A percentile compares a stretch with the other conserved stretches of the same genome.
Conservation (phyloP, 768 basidiomycete species). For the Mycena floridula region DNA sequence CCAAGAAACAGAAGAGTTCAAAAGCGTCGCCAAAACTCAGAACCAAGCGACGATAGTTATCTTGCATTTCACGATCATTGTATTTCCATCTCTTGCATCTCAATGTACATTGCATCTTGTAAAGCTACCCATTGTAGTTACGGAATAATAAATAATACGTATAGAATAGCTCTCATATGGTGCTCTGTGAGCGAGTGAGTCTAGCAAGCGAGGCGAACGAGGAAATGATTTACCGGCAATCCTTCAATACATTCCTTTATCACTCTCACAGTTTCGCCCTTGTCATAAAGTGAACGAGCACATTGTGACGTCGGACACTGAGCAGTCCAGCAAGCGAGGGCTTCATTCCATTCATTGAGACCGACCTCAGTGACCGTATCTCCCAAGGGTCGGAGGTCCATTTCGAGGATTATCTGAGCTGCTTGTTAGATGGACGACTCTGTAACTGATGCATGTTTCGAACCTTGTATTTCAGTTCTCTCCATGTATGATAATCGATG, state of each 20-base stretch:
- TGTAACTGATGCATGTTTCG: too few species aligned
- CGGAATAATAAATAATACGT: too few species aligned
- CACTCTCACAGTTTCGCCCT: constrained; percentile 43
- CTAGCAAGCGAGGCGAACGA: too few species aligned
- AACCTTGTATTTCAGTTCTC: constrained; percentile 54
- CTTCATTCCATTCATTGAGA: constrained; percentile 48
- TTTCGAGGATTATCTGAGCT: constrained; percentile 50
- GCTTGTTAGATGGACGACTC: too few species aligned
- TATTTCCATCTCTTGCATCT: too few species aligned
- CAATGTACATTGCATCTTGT: too few species aligned
- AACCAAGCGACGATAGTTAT: constrained; percentile 7
- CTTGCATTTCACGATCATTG: too few species aligned
- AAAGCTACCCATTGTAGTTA: too few species aligned
- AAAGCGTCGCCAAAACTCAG: constrained; percentile 31
- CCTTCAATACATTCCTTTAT: constrained; percentile 47
- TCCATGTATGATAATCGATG: constrained; percentile 58
- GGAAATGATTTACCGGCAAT: too few species aligned
- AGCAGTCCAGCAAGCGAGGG: constrained; percentile 56
- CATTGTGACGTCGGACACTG: constrained; percentile 42
- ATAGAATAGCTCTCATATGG: too few species aligned
- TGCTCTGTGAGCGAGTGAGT: too few species aligned
- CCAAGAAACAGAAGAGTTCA: constrained; percentile 26
- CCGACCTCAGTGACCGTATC: constrained; percentile 49
- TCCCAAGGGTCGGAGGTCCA: constrained; percentile 53
- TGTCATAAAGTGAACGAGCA: constrained; percentile 48